A percentile compares a stretch with the other conserved stretches of the same genome.
Conservation (phyloP, 2,329 filamentous ascomycete species). For the Chrysoporthe puriensis region DNA sequence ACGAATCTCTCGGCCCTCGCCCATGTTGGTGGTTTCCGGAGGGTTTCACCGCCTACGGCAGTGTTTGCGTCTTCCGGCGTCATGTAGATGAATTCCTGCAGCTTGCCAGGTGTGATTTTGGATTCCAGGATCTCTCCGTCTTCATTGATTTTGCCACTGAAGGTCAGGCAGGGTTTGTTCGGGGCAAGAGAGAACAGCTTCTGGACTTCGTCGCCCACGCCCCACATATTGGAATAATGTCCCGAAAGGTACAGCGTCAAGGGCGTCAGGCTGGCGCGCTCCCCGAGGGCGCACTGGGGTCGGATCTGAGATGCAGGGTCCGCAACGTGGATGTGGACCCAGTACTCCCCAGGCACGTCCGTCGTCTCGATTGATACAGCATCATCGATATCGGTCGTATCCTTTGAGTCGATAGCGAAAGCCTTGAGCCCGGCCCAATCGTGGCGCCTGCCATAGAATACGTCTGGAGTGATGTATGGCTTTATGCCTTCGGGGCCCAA, state of each 20-base stretch:
- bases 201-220: conserved; percentile 36
- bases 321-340: conserved; percentile 79
- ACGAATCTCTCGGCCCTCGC: conserved; percentile 33
- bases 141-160: conserved; percentile 61
- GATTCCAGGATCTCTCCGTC: conserved; percentile 57
- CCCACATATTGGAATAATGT: conserved; percentile 61
- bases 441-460: conserved; percentile 55
- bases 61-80: conserved; percentile 54
- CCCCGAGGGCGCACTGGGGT: conserved; percentile 60
- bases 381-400: conserved; percentile 76
- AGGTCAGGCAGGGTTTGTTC: conserved; percentile 59
- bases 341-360: conserved; percentile 58
- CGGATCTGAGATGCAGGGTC: conserved; percentile 74
- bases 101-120: conserved; percentile 55
- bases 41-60: conserved; percentile 26
- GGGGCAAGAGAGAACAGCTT: conserved; percentile 59
- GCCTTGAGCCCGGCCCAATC: conserved; percentile 63
- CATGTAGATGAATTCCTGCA: conserved; percentile 62
- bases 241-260: conserved; percentile 65
- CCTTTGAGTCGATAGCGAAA: conserved; percentile 73
- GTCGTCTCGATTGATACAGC: conserved; percentile 72
- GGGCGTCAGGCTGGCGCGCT: conserved; percentile 63
- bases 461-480: conserved; percentile 39
- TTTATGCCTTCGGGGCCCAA: conserved; percentile 28
- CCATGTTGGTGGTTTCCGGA: conserved; percentile 12